Evolutionary conservation across 768 basidiomycete species (phyloP).

Genomic region (Boletus sp.): DNA sequence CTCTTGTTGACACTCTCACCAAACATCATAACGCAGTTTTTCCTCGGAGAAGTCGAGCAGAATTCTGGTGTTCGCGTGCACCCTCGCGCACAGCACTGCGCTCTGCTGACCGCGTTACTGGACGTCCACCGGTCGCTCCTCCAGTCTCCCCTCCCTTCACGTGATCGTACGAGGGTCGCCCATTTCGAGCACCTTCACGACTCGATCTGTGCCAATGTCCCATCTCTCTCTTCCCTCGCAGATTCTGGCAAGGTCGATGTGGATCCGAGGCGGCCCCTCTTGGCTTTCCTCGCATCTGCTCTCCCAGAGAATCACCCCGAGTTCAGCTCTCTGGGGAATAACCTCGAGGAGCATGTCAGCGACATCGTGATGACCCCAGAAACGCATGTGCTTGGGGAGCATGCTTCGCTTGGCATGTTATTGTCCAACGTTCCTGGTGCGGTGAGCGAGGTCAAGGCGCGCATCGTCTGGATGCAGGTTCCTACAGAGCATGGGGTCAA

Average conservation of each 20-base stretch:
- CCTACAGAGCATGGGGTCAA: conserved; percentile 59
- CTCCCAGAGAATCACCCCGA: conserved; percentile 45
- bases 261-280: conserved; percentile 54
- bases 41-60: conserved; percentile 47
- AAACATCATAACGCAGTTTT: conserved; percentile 54
- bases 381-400: conserved; percentile 45
- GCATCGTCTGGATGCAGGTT: conserved; percentile 79
- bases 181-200: conserved; percentile 45
- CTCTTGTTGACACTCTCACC: conserved; percentile 1
- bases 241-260: conserved; percentile 30
- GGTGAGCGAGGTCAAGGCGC: conserved; percentile 74
- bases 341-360: conserved; percentile 49
- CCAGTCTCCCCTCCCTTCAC: conserved; percentile 16
- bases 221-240: conserved; percentile 4
- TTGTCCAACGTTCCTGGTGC: conserved; percentile 60
- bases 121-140: conserved; percentile 29
- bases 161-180: conserved; percentile 12
- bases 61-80: conserved; percentile 33
- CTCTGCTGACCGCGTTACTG: conserved; percentile 36
- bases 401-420: conserved; percentile 37
- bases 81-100: conserved; percentile 56
- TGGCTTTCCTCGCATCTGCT: conserved; percentile 79
- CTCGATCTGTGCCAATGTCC: conserved; percentile 57
- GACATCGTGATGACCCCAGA: conserved; percentile 46
- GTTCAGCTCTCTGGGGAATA: conserved; percentile 47